Evolutionary conservation across 106 monocot species (phyloP).

Genomic region (Hemerocallis citrina): DNA sequence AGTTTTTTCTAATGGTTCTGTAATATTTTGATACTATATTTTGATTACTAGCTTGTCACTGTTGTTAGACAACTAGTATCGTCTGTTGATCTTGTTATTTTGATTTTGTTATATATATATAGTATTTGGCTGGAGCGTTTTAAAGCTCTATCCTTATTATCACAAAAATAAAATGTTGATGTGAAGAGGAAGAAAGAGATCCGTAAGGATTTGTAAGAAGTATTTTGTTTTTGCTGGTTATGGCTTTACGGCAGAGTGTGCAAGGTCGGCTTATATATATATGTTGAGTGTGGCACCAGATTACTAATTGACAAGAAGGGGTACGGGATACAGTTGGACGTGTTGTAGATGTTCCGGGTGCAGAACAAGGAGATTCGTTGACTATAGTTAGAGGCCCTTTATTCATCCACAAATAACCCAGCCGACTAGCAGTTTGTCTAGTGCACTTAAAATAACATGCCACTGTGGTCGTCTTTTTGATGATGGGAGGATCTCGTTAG

Average conservation of each 20-base stretch:
- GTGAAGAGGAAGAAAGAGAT: slow-evolving; percentile 27
- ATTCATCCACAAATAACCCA: background rate
- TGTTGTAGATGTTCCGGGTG: slow-evolving; percentile 23
- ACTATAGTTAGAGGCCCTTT: slow-evolving; percentile 19
- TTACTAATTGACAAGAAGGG: slow-evolving; percentile 18
- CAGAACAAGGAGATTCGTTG: slow-evolving; percentile 28
- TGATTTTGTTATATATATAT: no score
- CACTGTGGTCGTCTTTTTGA: slow-evolving; percentile 28
- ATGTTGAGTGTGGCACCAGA: slow-evolving; percentile 24
- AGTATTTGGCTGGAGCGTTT: no score
- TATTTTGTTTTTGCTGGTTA: slow-evolving; percentile 7
- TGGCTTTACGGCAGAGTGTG: slow-evolving; percentile 31
- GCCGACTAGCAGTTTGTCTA: background rate
- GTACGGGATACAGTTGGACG: slow-evolving; percentile 7
- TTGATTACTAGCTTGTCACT: no score
- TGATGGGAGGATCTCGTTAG: slow-evolving; percentile 40
- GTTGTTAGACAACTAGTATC: no score
- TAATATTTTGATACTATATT: no score
- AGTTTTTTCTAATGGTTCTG: no score
- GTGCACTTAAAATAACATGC: slow-evolving; percentile 22
- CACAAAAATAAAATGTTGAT: no score
- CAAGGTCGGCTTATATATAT: slow-evolving; percentile 26
- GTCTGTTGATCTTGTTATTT: no score
- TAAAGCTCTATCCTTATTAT: no score
- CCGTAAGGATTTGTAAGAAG: slow-evolving; percentile 14